Evolutionary conservation across 352 stramenopile genomes (phyloP).

Genomic region (Pythium angustatum): DNA sequence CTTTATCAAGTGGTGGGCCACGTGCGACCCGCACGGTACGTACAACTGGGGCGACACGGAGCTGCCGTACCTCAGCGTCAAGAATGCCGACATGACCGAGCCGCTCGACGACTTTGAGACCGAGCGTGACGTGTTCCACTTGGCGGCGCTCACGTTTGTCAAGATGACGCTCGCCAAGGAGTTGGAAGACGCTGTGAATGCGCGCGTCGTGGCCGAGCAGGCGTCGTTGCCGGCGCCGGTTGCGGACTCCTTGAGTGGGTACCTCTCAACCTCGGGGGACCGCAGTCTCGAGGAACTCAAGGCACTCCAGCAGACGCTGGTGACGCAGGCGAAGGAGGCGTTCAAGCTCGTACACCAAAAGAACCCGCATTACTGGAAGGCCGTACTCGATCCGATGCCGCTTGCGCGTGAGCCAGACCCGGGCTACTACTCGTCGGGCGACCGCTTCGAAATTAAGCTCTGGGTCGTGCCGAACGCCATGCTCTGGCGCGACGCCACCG

Average conservation of each 20-base stretch:
- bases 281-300: neutral
- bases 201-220: neutral
- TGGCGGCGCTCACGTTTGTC: slow-evolving; percentile 15
- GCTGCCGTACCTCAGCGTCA: slow-evolving; percentile 9
- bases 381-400: slow-evolving; percentile 4
- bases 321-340: neutral
- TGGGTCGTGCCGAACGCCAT: slow-evolving; percentile 18
- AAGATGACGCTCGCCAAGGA: slow-evolving; percentile 11
- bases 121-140: neutral
- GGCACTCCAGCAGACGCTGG: slow-evolving; percentile 1
- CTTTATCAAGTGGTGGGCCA: slow-evolving; percentile 28
- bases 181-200: neutral
- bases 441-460: slow-evolving; percentile 13
- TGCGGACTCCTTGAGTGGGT: neutral
- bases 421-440: neutral
- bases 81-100: slow-evolving; percentile 22
- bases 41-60: slow-evolving; percentile 12
- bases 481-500: slow-evolving; percentile 10
- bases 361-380: slow-evolving; percentile 16
- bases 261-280: neutral
- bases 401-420: neutral
- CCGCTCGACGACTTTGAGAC: neutral
- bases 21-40: neutral
- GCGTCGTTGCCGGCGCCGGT: neutral
- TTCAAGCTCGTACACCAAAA: neutral